These are phyloP conservation scores for Vachellia pachyceras DNA, from an alignment of 306 rosid genomes.

Conservation along the genomic window DNA sequence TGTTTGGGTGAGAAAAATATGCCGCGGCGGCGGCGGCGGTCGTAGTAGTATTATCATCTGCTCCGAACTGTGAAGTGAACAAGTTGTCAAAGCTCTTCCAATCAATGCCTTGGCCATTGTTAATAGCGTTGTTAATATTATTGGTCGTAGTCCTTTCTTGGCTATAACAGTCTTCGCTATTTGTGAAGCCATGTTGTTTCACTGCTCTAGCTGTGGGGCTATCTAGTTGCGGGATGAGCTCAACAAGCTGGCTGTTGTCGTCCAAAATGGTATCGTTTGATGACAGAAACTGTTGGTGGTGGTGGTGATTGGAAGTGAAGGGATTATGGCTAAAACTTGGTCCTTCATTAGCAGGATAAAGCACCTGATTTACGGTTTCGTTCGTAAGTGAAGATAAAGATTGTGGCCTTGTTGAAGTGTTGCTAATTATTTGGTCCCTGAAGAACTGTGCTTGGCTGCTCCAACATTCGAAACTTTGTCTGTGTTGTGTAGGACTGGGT, in stretches of 20 bases:
- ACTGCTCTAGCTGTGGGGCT: conserved; percentile 60
- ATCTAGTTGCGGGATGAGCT: conserved; percentile 62
- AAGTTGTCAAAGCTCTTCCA: conserved; percentile 73
- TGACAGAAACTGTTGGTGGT: conserved; percentile 37
- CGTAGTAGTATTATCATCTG: not conserved
- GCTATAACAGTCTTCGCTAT: conserved; percentile 43
- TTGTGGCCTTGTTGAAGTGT: conserved; percentile 45
- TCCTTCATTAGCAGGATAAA: conserved; percentile 42
- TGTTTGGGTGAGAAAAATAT: conserved; percentile 44
- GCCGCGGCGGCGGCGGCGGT: not conserved
- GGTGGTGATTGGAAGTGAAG: conserved; percentile 36
- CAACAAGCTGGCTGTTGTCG: conserved; percentile 45
- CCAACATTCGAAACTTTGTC: conserved; percentile 72
- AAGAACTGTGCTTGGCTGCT: conserved; percentile 46
- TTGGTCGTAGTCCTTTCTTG: conserved; percentile 45
- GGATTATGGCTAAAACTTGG: conserved; percentile 44
- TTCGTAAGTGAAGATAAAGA: conserved; percentile 44
- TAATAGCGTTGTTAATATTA: conserved; percentile 9
- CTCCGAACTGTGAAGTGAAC: conserved; percentile 51
- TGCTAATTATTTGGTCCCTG: conserved; percentile 46
- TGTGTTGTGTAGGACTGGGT: conserved; percentile 71
- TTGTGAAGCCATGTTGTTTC: conserved; percentile 39
- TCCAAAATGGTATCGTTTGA: conserved; percentile 41
- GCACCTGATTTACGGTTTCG: conserved; percentile 22
- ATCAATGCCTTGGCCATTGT: conserved; percentile 45